Conservation (phyloP, 1,284 basidiomycete genomes). For the Sanghuangporus sanghuang region DNA sequence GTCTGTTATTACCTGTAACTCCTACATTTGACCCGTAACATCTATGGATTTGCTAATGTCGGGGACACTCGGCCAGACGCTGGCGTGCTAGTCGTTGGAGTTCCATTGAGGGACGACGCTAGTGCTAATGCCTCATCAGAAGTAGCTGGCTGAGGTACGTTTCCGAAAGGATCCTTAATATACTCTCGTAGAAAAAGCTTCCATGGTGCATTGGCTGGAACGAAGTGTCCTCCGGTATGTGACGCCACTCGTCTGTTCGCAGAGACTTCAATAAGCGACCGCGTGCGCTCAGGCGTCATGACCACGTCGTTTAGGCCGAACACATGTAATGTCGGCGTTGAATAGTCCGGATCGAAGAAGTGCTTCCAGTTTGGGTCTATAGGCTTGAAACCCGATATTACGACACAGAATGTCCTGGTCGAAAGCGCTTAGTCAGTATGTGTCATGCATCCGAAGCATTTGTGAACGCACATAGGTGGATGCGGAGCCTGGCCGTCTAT, state of each 20-base stretch:
- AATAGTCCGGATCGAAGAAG: slow-evolving; percentile 53
- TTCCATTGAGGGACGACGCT: slow-evolving; percentile 1
- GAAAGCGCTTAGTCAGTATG: slow-evolving; percentile 1
- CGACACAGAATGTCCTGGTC: slow-evolving; percentile 60
- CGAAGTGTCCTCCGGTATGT: slow-evolving; percentile 82
- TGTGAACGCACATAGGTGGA: slow-evolving; percentile 58
- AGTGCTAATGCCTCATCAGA: background rate
- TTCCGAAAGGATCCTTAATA: slow-evolving; percentile 33
- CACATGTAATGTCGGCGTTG: slow-evolving; percentile 77
- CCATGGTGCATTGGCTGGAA: slow-evolving; percentile 72
- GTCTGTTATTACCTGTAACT: too few relatives aligned
- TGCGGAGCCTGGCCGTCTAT: slow-evolving; percentile 59
- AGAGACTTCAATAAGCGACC: slow-evolving; percentile 55
- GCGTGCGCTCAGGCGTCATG: slow-evolving; percentile 68
- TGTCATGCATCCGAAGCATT: slow-evolving; percentile 9
- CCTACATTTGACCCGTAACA: background rate
- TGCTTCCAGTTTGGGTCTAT: slow-evolving; percentile 43
- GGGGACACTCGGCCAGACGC: slow-evolving; percentile 9
- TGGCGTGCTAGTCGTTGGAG: slow-evolving; percentile 7
- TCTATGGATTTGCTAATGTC: background rate
- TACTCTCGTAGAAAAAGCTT: slow-evolving; percentile 61
- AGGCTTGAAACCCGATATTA: slow-evolving; percentile 64
- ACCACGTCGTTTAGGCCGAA: slow-evolving; percentile 79
- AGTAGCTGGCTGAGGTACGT: slow-evolving; percentile 9
- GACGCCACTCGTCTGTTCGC: slow-evolving; percentile 55